Base-by-base conservation (phyloP, 495 filamentous ascomycete species). In the Penicillium manginii region DNA sequence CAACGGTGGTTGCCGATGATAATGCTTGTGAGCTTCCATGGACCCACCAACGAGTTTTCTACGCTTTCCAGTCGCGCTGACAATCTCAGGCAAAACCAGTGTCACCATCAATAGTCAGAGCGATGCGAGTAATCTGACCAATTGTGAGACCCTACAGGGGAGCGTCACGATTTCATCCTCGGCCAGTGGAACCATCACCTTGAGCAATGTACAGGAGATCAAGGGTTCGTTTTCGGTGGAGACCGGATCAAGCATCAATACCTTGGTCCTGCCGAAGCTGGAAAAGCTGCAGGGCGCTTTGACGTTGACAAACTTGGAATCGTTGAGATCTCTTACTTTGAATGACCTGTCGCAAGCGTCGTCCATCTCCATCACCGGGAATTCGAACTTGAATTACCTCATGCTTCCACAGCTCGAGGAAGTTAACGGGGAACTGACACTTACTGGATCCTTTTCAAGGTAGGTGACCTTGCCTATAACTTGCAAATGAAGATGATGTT, bases 91-190 rank as follows among this genome's bases (percentile, higher is more conserved):
- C 35, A 58, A 65, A 39, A 65, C 45, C 48, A 63, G 58, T 55
- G 50, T 66, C 15, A 67, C 56, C 14, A 74, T 74, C 37, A 55
- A 61, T 32, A 62, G 45, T 52, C 73, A 76, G 65, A 60, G 49
- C 26, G 71, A 74, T 50, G 73, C 65, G 1, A 54, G 67, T 43
- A 57, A 54, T 8, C 50, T 68, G 52, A 52, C 55, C 31, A 52
- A 57, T 26, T 76, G 73, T 55, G 62, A 66, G 4, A 62, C 61
- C 15, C 49, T 76, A 26, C 26, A 54, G 22, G 70, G 69, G 9
- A 67, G 58, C n/a, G 26, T 76, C 12, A 67, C 59, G 12, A 67
- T 74, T 45, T 52, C 63, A 1, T 56, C 69, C 10, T 55, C 60
- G 2, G 68, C 57, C 10, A 61, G 43, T 18, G 73, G 73, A 2